Percentiles rank a stretch among this genome's conserved stretches.
Conservation (phyloP, 179 eudicot genomes). For the Camellia oleifera region DNA sequence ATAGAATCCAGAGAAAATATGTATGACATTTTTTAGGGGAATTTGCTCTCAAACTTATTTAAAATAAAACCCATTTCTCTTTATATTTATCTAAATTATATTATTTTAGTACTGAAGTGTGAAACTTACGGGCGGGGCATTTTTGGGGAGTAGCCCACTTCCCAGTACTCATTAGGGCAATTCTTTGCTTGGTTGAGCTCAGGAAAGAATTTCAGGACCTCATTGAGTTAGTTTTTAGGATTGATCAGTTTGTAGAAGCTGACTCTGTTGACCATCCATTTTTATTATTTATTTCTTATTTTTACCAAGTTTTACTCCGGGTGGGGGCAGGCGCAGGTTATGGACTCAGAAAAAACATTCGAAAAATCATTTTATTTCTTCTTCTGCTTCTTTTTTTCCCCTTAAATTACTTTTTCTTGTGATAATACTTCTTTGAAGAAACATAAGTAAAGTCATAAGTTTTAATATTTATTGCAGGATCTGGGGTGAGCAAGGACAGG, state of each 20-base stretch:
- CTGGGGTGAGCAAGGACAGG: constrained; percentile 99
- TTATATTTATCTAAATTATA: neutral
- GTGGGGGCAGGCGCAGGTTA: neutral
- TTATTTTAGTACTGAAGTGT: no score
- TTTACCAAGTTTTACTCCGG: neutral
- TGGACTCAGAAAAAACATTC: neutral
- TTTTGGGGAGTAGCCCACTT: no score
- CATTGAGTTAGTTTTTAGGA: neutral
- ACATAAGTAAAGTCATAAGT: neutral
- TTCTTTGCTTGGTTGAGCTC: no score
- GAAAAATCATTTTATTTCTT: neutral
- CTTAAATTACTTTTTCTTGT: neutral
- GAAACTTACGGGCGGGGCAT: no score
- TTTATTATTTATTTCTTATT: neutral
- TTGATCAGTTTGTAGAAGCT: neutral
- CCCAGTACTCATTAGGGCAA: no score
- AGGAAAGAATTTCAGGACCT: no score
- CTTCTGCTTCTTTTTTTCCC: no score
- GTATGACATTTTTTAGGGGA: no score
- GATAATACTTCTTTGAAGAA: neutral
- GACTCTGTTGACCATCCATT: neutral
- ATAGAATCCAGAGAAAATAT: no score
- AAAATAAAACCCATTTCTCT: neutral
- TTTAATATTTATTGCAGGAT: constrained; percentile 46
- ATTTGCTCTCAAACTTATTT: no score